A percentile compares a stretch with the other conserved stretches of the same genome.
Conservation (phyloP, 352 stramenopile species). For the Phytophthora capsici region DNA sequence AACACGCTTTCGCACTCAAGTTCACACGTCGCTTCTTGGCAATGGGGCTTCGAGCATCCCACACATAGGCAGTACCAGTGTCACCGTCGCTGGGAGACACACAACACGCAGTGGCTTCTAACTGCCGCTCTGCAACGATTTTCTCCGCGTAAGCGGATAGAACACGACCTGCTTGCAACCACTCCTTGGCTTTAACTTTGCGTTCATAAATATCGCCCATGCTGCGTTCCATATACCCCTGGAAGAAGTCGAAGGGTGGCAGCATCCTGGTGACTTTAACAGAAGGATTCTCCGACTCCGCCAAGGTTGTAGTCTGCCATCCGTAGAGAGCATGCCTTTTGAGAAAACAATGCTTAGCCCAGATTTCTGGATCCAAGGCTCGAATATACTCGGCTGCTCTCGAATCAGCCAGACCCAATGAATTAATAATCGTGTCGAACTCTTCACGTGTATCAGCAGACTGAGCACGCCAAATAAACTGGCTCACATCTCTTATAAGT, state of each 20-base stretch:
- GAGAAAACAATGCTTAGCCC: slow-evolving; percentile 52
- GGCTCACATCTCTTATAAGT: slow-evolving; percentile 21
- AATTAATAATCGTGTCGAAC: slow-evolving; percentile 34
- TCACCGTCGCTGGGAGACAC: slow-evolving; percentile 52
- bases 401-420: slow-evolving; percentile 23
- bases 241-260: slow-evolving; percentile 54
- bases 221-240: slow-evolving; percentile 55
- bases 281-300: slow-evolving; percentile 25
- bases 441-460: slow-evolving; percentile 38
- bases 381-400: slow-evolving; percentile 32
- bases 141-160: slow-evolving; percentile 48
- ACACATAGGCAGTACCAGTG: slow-evolving; percentile 47
- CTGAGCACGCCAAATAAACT: slow-evolving; percentile 41
- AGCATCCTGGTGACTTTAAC: slow-evolving; percentile 27
- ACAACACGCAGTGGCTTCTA: slow-evolving; percentile 42
- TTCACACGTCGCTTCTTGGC: slow-evolving; percentile 52
- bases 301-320: slow-evolving; percentile 43
- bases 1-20: slow-evolving; percentile 38
- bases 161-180: slow-evolving; percentile 23
- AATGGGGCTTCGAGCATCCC: slow-evolving; percentile 30
- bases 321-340: slow-evolving; percentile 43
- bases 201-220: slow-evolving; percentile 48
- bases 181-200: slow-evolving; percentile 46
- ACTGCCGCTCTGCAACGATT: slow-evolving; percentile 35
- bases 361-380: slow-evolving; percentile 34